phyloP scores from a whole-genome alignment of 345 rosid genomes.

The Combretum micranthum region DNA sequence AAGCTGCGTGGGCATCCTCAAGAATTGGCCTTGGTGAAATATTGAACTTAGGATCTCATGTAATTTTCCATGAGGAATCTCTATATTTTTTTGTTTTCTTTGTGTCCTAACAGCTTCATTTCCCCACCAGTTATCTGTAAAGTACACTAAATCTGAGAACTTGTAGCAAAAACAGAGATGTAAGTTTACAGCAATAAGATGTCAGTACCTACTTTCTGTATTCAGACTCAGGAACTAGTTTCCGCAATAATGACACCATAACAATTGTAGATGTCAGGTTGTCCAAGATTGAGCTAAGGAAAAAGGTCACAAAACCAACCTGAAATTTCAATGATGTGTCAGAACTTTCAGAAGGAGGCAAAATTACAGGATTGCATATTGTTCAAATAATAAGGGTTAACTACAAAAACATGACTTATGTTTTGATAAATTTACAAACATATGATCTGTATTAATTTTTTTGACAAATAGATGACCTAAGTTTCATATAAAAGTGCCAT shows the following conservation, averaged over 20 bases:
- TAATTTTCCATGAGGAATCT: too few relatives aligned
- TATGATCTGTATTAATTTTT: too few relatives aligned
- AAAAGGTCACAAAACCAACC: conserved; percentile 89
- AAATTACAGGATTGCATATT: neutral
- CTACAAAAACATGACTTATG: too few relatives aligned
- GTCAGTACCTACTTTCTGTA: conserved; percentile 78
- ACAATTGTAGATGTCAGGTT: conserved; percentile 92
- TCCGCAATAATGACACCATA: conserved; percentile 92
- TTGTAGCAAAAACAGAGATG: neutral
- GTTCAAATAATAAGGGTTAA: neutral
- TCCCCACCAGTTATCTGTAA: too few relatives aligned
- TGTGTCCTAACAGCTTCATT: too few relatives aligned
- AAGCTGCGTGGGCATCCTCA: too few relatives aligned
- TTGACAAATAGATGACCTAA: too few relatives aligned
- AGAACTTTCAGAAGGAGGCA: conserved; percentile 9
- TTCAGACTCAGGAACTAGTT: conserved; percentile 81
- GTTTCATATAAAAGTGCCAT: too few relatives aligned
- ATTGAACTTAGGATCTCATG: too few relatives aligned
- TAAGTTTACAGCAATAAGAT: neutral
- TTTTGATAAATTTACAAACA: too few relatives aligned
- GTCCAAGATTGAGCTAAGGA: conserved; percentile 88
- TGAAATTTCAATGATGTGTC: conserved; percentile 26
- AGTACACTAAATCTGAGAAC: neutral
- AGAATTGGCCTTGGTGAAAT: too few relatives aligned
- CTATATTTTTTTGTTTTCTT: too few relatives aligned